Evolutionary conservation across 129 eudicot species (phyloP), one percentile per base, ranked within the genome.

Genomic region (Sambucus nigra): DNA sequence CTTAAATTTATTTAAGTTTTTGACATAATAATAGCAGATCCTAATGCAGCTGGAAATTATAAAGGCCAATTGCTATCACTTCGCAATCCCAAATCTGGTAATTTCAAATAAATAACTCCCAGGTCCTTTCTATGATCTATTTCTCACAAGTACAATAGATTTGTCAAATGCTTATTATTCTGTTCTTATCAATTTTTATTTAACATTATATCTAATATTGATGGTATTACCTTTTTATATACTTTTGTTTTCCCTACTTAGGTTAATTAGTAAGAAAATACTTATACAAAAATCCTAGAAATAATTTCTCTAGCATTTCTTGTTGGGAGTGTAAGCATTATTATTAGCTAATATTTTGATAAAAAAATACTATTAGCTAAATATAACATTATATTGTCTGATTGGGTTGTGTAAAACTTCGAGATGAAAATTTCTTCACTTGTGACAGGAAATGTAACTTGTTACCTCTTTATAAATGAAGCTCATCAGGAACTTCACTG

Each of bases 1-100:
- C 32, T 17, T 25, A 18, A 28, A 3, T 17, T 51, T 56, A 16
- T 5, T 5, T 56, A 33, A 16, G 38, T 18, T 17, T 16, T 42
- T 52, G 1, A 57, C 50, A 53, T 27, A 51, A 23, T 48, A 27
- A 39, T 58, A 75, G 68, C 83, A 76, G 89, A 75, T 53, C 50
- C 70, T 69, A 62, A 65, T 59, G 56, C 72, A 25, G 48, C 62
- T 24, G 75, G 77, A 56, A 63, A 67, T 52, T 47, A 51, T 45
- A 27, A 3, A 11, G 92, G 88, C 44, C 61, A 62, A 2, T 73
- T 84, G 53, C 64, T 88, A 44, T 75, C 86, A 18, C 92, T 88
- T 47, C 81, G 80, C 58, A 92, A 88, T 80, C 96, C 94, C 64
- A 88, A 81, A 73, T 68, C 91, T 39, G 89, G 96, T 83, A n/a